Evolutionary conservation across 2,329 filamentous ascomycete species (phyloP).

Genomic region (Xylaria sp.): DNA sequence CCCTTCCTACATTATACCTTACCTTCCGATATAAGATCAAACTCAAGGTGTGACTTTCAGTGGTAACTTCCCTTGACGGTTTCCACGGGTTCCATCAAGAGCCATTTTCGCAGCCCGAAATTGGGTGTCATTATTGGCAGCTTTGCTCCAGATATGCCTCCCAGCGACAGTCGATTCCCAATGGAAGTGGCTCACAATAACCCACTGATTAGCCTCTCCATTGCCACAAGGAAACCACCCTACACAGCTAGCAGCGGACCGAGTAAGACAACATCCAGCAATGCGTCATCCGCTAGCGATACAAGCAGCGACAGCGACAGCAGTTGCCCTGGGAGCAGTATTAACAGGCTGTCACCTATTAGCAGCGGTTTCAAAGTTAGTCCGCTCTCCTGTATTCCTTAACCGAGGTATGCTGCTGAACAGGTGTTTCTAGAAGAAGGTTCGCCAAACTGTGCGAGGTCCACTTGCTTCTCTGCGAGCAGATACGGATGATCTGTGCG

Average conservation of each 20-base stretch:
- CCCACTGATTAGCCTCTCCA: neutral
- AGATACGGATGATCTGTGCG: neutral
- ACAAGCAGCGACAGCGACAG: slow-evolving; percentile 9
- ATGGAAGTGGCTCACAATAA: neutral
- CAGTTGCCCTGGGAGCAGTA: neutral
- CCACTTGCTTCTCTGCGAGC: slow-evolving; percentile 16
- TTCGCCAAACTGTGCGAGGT: slow-evolving; percentile 5
- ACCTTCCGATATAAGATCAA: neutral
- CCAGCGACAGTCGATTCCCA: neutral
- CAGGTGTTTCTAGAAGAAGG: neutral
- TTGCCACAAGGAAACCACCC: neutral
- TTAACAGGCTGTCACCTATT: slow-evolving; percentile 6
- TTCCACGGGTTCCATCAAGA: neutral
- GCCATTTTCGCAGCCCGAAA: neutral
- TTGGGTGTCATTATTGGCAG: neutral
- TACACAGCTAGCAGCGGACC: neutral
- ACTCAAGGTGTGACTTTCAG: neutral
- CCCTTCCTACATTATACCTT: neutral
- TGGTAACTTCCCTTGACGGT: neutral
- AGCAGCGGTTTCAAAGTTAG: slow-evolving; percentile 10
- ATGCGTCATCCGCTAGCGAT: neutral
- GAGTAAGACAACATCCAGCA: neutral
- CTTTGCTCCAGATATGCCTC: neutral
- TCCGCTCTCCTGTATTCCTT: neutral
- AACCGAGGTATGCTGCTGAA: slow-evolving; percentile 3